phyloP scores from a whole-genome alignment of 768 basidiomycete genomes.

The Mycena amicta region DNA sequence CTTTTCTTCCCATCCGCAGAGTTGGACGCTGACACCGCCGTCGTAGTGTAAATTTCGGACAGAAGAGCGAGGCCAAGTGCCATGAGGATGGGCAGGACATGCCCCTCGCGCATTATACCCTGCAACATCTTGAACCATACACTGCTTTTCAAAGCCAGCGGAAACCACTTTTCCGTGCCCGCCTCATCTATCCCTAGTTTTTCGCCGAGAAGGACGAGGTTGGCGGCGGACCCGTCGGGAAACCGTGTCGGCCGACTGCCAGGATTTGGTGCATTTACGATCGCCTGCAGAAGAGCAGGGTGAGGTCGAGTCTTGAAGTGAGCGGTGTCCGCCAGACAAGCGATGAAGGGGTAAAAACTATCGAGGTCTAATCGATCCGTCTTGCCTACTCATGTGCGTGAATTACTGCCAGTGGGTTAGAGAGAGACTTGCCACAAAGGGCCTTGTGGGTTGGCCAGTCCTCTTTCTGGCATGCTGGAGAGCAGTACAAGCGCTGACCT shows the following conservation, averaged over 20 bases:
- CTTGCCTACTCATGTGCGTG: conserved; percentile 27
- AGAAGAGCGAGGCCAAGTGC: conserved; percentile 37
- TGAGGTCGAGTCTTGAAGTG: conserved; percentile 13
- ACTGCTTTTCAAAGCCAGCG: conserved; percentile 25
- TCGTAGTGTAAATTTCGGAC: conserved; percentile 44
- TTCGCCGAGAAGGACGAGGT: conserved; percentile 20
- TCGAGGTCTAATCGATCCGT: conserved; percentile 38
- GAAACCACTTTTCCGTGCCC: conserved; percentile 36
- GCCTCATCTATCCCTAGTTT: neutral
- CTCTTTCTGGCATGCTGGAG: conserved; percentile 31
- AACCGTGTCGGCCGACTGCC: conserved; percentile 3
- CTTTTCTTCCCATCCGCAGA: conserved; percentile 19
- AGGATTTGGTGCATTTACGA: conserved; percentile 22
- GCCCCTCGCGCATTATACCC: conserved; percentile 37
- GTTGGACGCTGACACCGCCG: conserved; percentile 19
- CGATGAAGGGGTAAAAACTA: conserved; percentile 34
- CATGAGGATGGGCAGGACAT: conserved; percentile 35
- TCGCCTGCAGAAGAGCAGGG: conserved; percentile 20
- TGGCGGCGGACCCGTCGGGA: conserved; percentile 21
- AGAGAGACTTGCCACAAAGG: conserved; percentile 28
- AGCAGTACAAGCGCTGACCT: conserved; percentile 34
- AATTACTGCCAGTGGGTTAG: neutral
- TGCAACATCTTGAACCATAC: conserved; percentile 33
- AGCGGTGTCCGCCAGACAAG: conserved; percentile 24
- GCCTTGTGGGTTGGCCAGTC: conserved; percentile 35